Conservation (phyloP, 1,284 basidiomycete species). For the Meripilus lineatus region DNA sequence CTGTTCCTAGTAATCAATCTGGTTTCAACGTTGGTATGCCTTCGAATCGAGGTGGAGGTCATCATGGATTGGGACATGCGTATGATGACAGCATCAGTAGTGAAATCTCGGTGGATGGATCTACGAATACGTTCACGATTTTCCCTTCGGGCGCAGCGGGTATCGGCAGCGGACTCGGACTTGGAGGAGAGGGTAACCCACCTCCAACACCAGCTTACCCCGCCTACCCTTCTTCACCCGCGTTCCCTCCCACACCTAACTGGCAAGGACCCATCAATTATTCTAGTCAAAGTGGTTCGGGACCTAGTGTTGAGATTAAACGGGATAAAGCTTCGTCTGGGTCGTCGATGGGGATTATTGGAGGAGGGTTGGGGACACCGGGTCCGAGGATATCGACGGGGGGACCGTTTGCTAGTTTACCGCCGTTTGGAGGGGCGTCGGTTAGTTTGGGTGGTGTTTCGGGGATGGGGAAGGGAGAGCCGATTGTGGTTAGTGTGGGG, state of each 20-base stretch:
- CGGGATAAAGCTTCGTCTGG: constrained; percentile 41
- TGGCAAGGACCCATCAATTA: constrained; percentile 51
- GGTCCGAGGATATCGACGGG: constrained; percentile 42
- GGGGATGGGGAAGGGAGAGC: constrained; percentile 38
- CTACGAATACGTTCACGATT: too few species aligned
- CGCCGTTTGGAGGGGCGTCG: too few species aligned
- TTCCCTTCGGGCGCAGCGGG: too few species aligned
- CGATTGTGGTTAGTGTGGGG: constrained; percentile 72
- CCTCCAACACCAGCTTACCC: constrained; percentile 70
- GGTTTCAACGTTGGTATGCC: background rate
- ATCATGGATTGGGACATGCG: constrained; percentile 10
- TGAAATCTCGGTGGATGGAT: constrained; percentile 16
- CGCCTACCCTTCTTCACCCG: constrained; percentile 47
- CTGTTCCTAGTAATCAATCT: constrained; percentile 9
- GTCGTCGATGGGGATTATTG: too few species aligned
- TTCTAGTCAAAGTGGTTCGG: constrained; percentile 35
- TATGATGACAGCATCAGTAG: constrained; percentile 19
- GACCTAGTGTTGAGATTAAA: constrained; percentile 60
- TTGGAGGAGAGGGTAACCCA: too few species aligned
- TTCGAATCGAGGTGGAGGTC: background rate
- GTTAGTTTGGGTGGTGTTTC: constrained; percentile 15
- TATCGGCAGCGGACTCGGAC: too few species aligned
- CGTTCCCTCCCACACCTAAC: constrained; percentile 44
- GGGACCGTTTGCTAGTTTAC: constrained; percentile 20
- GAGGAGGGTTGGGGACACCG: constrained; percentile 41